Evolutionary conservation across 2,329 filamentous ascomycete species (phyloP).

Genomic region (Mycosphaerella sp.): DNA sequence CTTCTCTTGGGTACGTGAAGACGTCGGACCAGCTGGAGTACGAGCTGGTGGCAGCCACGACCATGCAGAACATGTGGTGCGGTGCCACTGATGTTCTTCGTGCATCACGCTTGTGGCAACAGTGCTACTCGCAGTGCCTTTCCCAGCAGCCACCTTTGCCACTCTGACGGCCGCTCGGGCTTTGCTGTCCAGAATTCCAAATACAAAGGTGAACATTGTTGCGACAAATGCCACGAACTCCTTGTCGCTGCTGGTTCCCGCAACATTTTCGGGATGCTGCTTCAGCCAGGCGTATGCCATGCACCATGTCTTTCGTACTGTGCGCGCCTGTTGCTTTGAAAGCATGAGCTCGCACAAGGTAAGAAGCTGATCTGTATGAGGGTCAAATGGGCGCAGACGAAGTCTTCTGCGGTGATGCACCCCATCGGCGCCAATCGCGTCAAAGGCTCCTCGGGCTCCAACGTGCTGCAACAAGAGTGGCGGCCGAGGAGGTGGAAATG

Average conservation of each 20-base stretch:
- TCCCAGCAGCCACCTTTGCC: constrained; percentile 22
- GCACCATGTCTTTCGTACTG: constrained; percentile 29
- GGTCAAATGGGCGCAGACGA: constrained; percentile 24
- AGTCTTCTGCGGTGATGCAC: constrained; percentile 28
- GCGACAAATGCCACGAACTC: constrained; percentile 38
- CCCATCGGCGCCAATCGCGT: constrained; percentile 24
- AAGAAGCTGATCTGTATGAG: constrained; percentile 22
- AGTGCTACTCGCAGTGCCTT: not conserved
- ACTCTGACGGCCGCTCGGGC: constrained; percentile 25
- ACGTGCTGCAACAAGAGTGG: constrained; percentile 16
- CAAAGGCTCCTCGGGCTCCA: constrained; percentile 21
- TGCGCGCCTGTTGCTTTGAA: constrained; percentile 19
- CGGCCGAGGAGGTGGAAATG: constrained; percentile 14
- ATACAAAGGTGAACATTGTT: constrained; percentile 36
- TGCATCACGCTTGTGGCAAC: not conserved
- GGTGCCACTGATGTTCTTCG: not conserved
- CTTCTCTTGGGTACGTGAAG: constrained; percentile 12
- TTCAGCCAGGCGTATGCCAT: constrained; percentile 22
- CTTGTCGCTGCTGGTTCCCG: constrained; percentile 12
- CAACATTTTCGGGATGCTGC: constrained; percentile 10
- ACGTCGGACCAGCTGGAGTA: not conserved
- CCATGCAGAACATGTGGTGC: constrained; percentile 17
- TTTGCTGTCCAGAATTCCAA: constrained; percentile 28
- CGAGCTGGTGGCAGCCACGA: constrained; percentile 18
- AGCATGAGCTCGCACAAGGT: constrained; percentile 28